Evolutionary conservation across 768 basidiomycete genomes (phyloP).

Genomic region (Pleurotus tuoliensis): DNA sequence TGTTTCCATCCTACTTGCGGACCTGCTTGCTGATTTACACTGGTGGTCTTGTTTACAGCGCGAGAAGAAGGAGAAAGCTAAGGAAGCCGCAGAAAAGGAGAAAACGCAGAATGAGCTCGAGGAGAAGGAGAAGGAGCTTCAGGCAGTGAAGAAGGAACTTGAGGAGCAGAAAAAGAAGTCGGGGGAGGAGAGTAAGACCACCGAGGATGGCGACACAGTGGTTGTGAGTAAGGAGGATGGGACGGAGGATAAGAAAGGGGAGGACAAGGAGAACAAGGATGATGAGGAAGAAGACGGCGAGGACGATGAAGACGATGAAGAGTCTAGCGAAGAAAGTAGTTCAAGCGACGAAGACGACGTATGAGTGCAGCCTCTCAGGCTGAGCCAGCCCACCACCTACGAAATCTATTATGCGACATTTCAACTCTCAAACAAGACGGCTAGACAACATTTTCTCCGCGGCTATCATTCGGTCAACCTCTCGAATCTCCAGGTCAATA

Average conservation of each 20-base stretch:
- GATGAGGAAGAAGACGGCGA: slow-evolving; percentile 20
- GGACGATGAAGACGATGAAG: slow-evolving; percentile 18
- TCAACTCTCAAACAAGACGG: no score
- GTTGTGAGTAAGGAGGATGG: slow-evolving; percentile 27
- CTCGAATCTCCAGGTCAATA: no score
- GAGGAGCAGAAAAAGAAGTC: slow-evolving; percentile 36
- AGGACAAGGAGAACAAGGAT: slow-evolving; percentile 21
- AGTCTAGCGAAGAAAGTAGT: slow-evolving; percentile 9
- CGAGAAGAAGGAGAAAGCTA: slow-evolving; percentile 39
- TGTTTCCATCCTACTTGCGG: not conserved
- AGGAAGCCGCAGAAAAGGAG: slow-evolving; percentile 54
- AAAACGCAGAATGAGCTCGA: slow-evolving; percentile 60
- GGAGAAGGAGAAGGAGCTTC: slow-evolving; percentile 58
- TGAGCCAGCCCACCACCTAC: no score
- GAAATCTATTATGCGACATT: no score
- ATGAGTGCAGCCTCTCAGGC: no score
- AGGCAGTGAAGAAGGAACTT: slow-evolving; percentile 45
- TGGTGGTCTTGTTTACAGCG: slow-evolving; percentile 22
- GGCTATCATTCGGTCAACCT: no score
- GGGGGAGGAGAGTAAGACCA: slow-evolving; percentile 20
- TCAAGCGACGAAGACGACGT: not conserved
- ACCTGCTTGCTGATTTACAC: not conserved
- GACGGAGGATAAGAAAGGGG: slow-evolving; percentile 18
- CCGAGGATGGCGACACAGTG: slow-evolving; percentile 17
- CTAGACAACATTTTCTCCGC: no score